Base-by-base conservation (phyloP, 2,329 filamentous ascomycete genomes). In the Venturia nashicola region DNA sequence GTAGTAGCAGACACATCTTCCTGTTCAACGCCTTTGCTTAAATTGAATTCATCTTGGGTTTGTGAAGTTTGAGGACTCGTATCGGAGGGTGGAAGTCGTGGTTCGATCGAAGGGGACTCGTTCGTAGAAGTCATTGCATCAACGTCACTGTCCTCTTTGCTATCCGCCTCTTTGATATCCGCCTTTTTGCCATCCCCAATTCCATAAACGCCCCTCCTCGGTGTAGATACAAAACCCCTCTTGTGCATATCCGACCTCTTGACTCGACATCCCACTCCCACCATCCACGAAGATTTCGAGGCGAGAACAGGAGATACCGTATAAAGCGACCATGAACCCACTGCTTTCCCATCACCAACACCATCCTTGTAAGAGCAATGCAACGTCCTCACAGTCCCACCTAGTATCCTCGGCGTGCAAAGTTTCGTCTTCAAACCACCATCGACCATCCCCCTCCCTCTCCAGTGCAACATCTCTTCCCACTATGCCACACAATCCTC, bases 391-490 rank as follows among this genome's bases (percentile, higher is more conserved):
- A 5, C 44, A 23, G 7, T 48, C 44, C 5, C 44, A 11, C 2
- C 4, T 5, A 14, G 27, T n/a, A 5, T 14, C 23, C 44, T 20
- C 36, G 36, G 36, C 36, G 36, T 8, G 36, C 36, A 39, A 39
- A 39, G 36, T 39, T 1, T 39, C 36, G 36, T 39, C 36, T 39
- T 39, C 6, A 39, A 1, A 6, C 20, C 8, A 14, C 9, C 34
- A 59, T 23, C 55, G 20, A 51, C 46, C 20, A 11, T 23, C 23
- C 54, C 32, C 23, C 55, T 51, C 32, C 55, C 34, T 16, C 55
- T 59, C 55, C 55, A 59, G n/a, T 32, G 12, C 12, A 59, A 59
- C 55, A 59, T 59, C 54, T 59, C 54, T 42, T 59, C 18, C 34
- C 32, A 34, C 27, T 32, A 57, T 36, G 3, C 48, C 48, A 23